A percentile compares a stretch with the other conserved stretches of the same genome.
Conservation (phyloP, 257 asterid genomes). For the Salvia miltiorrhiza region DNA sequence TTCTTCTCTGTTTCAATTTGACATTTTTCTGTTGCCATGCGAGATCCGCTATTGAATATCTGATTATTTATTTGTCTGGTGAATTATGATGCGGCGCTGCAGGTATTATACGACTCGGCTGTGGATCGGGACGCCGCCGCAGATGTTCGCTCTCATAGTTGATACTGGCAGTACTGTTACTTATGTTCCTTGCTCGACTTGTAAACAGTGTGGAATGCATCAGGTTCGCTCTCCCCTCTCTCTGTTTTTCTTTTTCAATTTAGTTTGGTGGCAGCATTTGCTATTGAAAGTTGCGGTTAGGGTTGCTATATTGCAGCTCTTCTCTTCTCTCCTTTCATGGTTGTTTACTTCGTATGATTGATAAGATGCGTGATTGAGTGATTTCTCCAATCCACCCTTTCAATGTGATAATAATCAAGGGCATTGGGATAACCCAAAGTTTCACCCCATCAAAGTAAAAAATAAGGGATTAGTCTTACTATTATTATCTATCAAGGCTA, state of each 20-base stretch:
- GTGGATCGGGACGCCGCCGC: constrained; percentile 96
- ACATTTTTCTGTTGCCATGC: neutral
- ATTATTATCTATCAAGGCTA: too few species aligned
- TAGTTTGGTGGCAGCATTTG: neutral
- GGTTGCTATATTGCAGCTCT: neutral
- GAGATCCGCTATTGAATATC: constrained; percentile 30
- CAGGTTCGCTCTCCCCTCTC: constrained; percentile 50
- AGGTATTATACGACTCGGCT: constrained; percentile 88
- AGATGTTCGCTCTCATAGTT: constrained; percentile 86
- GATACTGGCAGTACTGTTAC: constrained; percentile 98
- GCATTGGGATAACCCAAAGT: too few species aligned
- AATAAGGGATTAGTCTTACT: too few species aligned
- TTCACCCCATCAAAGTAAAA: too few species aligned
- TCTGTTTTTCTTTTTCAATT: constrained; percentile 2
- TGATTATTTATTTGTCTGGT: constrained; percentile 3
- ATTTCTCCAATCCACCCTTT: too few species aligned
- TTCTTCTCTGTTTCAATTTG: constrained; percentile 4
- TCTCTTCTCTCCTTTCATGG: neutral
- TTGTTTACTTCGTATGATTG: too few species aligned
- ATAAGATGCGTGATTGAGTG: too few species aligned
- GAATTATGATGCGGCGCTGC: constrained; percentile 24
- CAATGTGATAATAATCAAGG: too few species aligned
- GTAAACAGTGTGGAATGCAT: constrained; percentile 89
- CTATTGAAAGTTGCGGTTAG: neutral
- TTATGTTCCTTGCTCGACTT: constrained; percentile 86